Evolutionary conservation across 768 basidiomycete species (phyloP).

Genomic region (Trametes punicea): DNA sequence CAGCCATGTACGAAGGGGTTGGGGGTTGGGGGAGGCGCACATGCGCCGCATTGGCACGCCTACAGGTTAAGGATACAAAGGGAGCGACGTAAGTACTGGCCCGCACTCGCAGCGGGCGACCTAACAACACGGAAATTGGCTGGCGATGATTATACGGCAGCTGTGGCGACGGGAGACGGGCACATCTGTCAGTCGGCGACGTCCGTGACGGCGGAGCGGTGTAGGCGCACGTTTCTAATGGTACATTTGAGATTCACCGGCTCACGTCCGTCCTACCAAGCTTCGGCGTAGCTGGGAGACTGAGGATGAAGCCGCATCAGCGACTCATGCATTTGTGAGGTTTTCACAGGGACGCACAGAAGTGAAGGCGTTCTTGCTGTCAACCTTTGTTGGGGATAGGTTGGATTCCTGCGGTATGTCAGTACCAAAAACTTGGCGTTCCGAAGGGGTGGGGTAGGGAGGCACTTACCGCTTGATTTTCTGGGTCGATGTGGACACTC

Average conservation of each 20-base stretch:
- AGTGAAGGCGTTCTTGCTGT: constrained; percentile 1
- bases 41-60: constrained; percentile 8
- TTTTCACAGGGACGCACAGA: not conserved
- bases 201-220: not conserved
- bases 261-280: constrained; percentile 5
- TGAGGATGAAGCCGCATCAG: no score
- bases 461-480: constrained; percentile 9
- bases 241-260: constrained; percentile 3
- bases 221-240: constrained; percentile 7
- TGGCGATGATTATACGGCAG: constrained; percentile 5
- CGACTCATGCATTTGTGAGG: no score
- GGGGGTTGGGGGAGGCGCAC: not conserved
- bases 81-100: not conserved
- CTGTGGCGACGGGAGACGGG: not conserved
- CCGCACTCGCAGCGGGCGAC: not conserved
- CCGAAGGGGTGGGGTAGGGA: not conserved
- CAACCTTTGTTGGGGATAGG: constrained; percentile 1
- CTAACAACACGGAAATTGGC: constrained; percentile 3
- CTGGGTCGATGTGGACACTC: constrained; percentile 12
- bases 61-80: constrained; percentile 8
- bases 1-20: not conserved
- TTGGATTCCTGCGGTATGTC: not conserved
- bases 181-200: not conserved
- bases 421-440: not conserved
- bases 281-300: constrained; percentile 11